Evolutionary conservation across 306 rosid species (phyloP).

Genomic region (Casuarina equisetifolia): DNA sequence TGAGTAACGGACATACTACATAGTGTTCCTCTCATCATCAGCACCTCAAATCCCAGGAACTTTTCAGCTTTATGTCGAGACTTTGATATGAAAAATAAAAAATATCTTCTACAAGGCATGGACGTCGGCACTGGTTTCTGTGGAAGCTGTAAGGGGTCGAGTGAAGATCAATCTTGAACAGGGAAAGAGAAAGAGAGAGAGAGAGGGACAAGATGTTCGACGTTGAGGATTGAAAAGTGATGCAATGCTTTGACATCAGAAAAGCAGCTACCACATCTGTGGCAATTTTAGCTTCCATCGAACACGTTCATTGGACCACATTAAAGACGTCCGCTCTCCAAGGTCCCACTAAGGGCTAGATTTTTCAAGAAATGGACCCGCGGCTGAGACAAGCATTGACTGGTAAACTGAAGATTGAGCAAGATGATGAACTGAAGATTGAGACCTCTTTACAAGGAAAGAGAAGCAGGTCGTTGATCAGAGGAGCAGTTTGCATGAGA

Average conservation of each 20-base stretch:
- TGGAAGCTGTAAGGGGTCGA: not conserved
- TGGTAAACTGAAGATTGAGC: too few relatives aligned
- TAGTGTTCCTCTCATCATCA: not conserved
- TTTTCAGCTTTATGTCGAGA: not conserved
- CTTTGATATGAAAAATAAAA: not conserved
- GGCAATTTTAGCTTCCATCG: conserved; percentile 6
- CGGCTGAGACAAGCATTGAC: too few relatives aligned
- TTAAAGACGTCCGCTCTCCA: conserved; percentile 8
- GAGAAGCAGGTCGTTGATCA: too few relatives aligned
- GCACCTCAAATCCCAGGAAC: not conserved
- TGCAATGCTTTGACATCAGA: conserved; percentile 6
- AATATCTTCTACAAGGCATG: conserved; percentile 4
- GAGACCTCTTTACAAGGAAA: too few relatives aligned
- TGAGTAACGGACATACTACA: not conserved
- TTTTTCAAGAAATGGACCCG: not conserved
- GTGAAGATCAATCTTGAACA: not conserved
- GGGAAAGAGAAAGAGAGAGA: not conserved
- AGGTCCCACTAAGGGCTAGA: conserved; percentile 3
- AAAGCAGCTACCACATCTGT: not conserved
- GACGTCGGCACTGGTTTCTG: not conserved
- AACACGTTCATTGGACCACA: conserved; percentile 10
- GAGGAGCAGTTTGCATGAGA: not conserved
- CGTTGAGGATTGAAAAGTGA: not conserved
- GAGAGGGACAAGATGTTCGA: not conserved
- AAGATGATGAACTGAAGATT: too few relatives aligned